Base-by-base conservation (phyloP, 1,284 basidiomycete species). In the Sanghuangporus weigelae region DNA sequence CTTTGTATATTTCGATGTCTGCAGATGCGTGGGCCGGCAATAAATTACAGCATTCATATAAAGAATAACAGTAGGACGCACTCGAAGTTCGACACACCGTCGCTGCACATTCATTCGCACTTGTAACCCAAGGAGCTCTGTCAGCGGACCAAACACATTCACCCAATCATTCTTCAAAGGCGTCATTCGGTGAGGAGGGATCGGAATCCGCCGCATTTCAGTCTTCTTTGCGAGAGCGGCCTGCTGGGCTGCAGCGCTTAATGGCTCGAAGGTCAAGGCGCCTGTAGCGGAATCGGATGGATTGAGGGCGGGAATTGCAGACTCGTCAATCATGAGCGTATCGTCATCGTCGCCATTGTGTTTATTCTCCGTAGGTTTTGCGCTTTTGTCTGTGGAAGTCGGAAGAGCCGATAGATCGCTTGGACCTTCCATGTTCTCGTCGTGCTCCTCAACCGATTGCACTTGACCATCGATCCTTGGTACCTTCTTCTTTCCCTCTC, bases 121-220 rank as follows among this genome's bases (percentile, higher is more conserved):
- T 81, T 98, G 96, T 64, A 99, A 76, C 0, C 92, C 92, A 70
- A 96, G 81, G 72, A 97, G 90, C 79, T 99, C 96, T 11, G 97
- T 96, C 69, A 99, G 79, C 0, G 96, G 96, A 0, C 95, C 93
- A 75, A 98, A 99, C 64, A 99, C 89, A 74, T 95, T 95, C 67
- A 98, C 83, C 96, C 96, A 99, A 68, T 98, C 96, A 72, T 93
- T 93, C 78, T 98, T 97, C 63, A 99, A 77, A 5, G 97, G 97
- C 14, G 95, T 95, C 92, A 98, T 95, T 58, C 96, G 87, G 76
- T 99, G 97, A 7, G 95, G 95, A 3, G 96, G 97, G 73, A 99
- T 93, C 23, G 93, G 82, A 69, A 99, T 86, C 60, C 91, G 81
- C 71, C 94, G 80, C 55, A 83, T 88, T 75, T 96, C 94, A 19